Evolutionary conservation across 2,329 filamentous ascomycete species (phyloP).

Genomic region (Monosporascus sp.): DNA sequence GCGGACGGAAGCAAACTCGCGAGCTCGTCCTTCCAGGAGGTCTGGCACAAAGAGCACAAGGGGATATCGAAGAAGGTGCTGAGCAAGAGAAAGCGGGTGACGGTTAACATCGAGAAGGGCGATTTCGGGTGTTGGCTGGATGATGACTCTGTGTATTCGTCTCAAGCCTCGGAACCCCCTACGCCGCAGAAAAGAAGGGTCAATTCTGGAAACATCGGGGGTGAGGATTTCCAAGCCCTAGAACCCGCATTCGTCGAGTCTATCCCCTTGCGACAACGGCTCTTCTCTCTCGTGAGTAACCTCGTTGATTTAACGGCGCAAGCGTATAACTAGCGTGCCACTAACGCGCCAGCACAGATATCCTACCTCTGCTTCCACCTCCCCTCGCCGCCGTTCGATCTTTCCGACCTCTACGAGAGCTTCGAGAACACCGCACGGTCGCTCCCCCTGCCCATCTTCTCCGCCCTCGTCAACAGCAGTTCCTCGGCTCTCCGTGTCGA

Average conservation of each 20-base stretch:
- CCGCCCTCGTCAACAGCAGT: constrained; percentile 45
- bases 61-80: constrained; percentile 34
- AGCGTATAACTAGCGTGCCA: no score
- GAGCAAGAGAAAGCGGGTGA: constrained; percentile 46
- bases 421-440: constrained; percentile 52
- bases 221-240: constrained; percentile 33
- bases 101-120: constrained; percentile 54
- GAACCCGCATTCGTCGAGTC: constrained; percentile 45
- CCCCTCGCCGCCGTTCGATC: constrained; percentile 30
- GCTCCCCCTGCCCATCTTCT: constrained; percentile 54
- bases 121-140: constrained; percentile 58
- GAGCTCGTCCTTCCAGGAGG: constrained; percentile 53
- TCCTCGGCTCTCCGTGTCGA: constrained; percentile 30
- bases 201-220: constrained; percentile 16
- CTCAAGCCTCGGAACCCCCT: constrained; percentile 40
- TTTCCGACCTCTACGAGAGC: constrained; percentile 54
- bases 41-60: constrained; percentile 63
- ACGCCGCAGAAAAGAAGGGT: constrained; percentile 35
- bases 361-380: constrained; percentile 44
- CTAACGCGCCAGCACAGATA: constrained; percentile 23
- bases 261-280: constrained; percentile 54
- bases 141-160: constrained; percentile 43
- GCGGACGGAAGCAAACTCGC: constrained; percentile 55
- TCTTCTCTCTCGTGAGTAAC: constrained; percentile 50
- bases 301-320: neutral